Evolutionary conservation across 2,329 filamentous ascomycete species (phyloP), one percentile per base, ranked within the genome.

Genomic region (Aspergillus nomiae): DNA sequence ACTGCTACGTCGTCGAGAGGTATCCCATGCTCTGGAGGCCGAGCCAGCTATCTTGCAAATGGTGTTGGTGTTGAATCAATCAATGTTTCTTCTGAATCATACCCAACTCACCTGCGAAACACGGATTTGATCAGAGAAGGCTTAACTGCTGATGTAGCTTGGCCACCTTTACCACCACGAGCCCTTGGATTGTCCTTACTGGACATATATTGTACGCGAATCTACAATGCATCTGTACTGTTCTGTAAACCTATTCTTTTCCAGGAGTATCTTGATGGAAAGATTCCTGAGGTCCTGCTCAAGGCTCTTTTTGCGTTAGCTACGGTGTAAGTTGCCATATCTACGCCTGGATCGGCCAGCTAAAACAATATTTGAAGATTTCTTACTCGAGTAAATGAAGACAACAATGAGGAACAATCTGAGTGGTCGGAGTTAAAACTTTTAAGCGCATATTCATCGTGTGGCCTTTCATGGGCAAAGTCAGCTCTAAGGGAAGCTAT

Each of bases 391-490:
- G 28, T 10, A 14, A 32, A n/a, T n/a, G 38, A 28, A 46, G 56
- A 36, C 26, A 24, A 32, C 14, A 21, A 48, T 45, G 21, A 48
- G 1, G 56, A 34, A 16, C 26, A 24, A 10, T 16, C 34, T 3
- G 30, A 32, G 34, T 24, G 16, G 19, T 14, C 56, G 19, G 56
- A 58, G 30, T 34, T 58, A 10, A 58, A 30, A 7, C 24, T 50
- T 34, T 26, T 58, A 19, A 34, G 43, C 24, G n/a, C 43, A 32
- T 58, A 58, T 24, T 28, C 41, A 11, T 58, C 56, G 14, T 48
- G 38, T n/a, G 56, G 56, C 2, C 28, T 58, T 58, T 28, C 56
- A 12, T 58, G 56, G 56, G 56, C 56, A 32, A 58, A 21, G 21
- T 43, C 38, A n/a, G 41, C 56, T 30, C 30, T 48, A 21, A 34